These are phyloP conservation scores for Saccharomyces pastorianus DNA, from an alignment of 1,139 yeast species.

Conservation along the genomic window DNA sequence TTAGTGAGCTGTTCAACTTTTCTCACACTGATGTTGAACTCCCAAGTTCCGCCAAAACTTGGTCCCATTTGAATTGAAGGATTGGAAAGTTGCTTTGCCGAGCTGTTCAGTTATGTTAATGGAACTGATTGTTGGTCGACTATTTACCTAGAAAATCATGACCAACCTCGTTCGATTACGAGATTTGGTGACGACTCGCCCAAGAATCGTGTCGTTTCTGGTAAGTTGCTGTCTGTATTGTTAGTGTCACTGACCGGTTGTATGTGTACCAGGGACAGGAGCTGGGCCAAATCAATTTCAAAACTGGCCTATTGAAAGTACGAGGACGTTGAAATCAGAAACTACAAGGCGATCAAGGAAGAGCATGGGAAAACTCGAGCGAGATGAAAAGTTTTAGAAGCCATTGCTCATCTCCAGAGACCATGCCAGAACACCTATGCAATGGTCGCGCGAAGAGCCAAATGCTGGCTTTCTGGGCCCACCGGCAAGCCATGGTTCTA, in stretches of 20 bases:
- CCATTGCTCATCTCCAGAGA: neutral
- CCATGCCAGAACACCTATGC: neutral
- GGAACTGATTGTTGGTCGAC: neutral
- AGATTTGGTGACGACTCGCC: neutral
- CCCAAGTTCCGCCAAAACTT: neutral
- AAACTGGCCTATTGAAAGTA: neutral
- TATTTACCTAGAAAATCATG: neutral
- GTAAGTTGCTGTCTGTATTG: neutral
- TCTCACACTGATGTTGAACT: neutral
- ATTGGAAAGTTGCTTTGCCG: neutral
- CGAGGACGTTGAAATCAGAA: neutral
- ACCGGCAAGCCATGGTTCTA: neutral
- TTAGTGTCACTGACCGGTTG: neutral
- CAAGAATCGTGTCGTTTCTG: neutral
- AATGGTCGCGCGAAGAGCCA: neutral
- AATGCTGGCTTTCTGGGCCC: neutral
- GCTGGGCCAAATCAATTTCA: neutral
- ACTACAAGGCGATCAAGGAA: neutral
- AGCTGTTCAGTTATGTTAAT: neutral
- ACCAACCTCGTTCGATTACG: neutral
- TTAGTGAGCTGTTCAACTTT: neutral
- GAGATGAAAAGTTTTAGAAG: neutral
- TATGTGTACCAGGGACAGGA: neutral
- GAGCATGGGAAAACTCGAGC: neutral
- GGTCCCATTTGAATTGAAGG: neutral